Evolutionary conservation across 257 asterid genomes (phyloP), one percentile per base, ranked within the genome.

Genomic region (Capsicum baccatum): DNA sequence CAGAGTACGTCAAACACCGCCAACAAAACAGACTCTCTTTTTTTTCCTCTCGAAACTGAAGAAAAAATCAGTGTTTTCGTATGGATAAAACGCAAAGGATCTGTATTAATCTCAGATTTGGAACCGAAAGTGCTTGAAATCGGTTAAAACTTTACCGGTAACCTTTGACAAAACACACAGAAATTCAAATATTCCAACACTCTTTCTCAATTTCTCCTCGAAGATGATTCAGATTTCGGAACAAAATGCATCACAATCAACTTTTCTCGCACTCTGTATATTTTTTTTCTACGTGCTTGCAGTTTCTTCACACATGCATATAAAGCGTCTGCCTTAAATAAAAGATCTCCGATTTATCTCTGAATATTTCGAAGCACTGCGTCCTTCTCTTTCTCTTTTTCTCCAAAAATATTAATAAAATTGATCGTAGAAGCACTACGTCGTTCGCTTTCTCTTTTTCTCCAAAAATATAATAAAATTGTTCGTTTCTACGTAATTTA

Each of bases 1-100:
- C 71, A 80, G 59, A 60, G 79, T 10, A 80, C 55, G 9, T 17
- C 37, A 39, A 19, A 16, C 59, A 80, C 83, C 39, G 37, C 26
- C 15, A 80, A 44, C 42, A 11, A 3, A 44, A 39, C 78, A 60
- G 60, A 59, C 35, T 76, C 12, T 14, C 14, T 13, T 5, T 14
- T 5, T 14, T 56, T 13, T 6, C 4, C 17, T 8, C 35, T n/a
- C 68, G 19, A 60, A n/a, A 4, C 3, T 39, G 26, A 7, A 19
- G 9, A 26, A 50, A 50, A 47, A 63, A 63, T 7, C 10, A 62
- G 52, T 17, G 9, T 47, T 21, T 48, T 17, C 26, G 48, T 14
- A 44, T 68, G 57, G 73, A 57, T 80, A 16, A 63, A 0, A 80
- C 33, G 5, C 83, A 37, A 13, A 80, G 83, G 47, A 57, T 42